Evolutionary conservation across 2,329 filamentous ascomycete genomes (phyloP), one percentile per base, ranked within the genome.

Genomic region (Arthrobotrys iridis): DNA sequence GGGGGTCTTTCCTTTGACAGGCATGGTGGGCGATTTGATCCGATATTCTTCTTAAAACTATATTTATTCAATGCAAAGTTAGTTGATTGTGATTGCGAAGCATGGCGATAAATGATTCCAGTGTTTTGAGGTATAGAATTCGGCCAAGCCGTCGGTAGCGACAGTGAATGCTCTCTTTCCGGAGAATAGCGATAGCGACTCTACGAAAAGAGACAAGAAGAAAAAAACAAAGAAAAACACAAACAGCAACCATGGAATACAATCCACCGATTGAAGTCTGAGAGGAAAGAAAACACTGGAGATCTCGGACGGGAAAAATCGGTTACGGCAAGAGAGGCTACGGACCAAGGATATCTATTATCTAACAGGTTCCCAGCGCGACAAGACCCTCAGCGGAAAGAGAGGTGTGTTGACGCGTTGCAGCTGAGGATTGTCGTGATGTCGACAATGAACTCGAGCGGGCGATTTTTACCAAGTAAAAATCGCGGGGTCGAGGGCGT

Each of bases 1-100:
- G 41, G 71, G 26, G 63, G 55, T 67, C 33, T 75, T 75, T 75
- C 71, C 71, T 75, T 75, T 75, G 71, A 75, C 63, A 75, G 71
- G 71, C 71, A 75, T 75, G 63, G 20, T 75, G 71, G 71, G 71
- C 71, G 71, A 64, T 52, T 50, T 66, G 40, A 62, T 24, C 5
- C 30, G 59, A 73, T 65, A 58, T 65, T 48, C 35, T 57, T 66
- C 20, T 62, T 66, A 64, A 60, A 68, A 50, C 63, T 75, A 22
- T 13, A 52, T 13, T 4, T 18, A 10, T 22, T 30, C n/a, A 28
- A 2, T 10, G 33, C 11, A 20, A 24, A 15, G 62, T 74, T 67
- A 71, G 66, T 43, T 63, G 35, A 52, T 55, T 13, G 28, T 46
- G 24, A 50, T n/a, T 18, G 11, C 3, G n/a, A 15, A 50, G 7